Conservation (phyloP, 345 rosid genomes). For the Eutrema yunnanense region DNA sequence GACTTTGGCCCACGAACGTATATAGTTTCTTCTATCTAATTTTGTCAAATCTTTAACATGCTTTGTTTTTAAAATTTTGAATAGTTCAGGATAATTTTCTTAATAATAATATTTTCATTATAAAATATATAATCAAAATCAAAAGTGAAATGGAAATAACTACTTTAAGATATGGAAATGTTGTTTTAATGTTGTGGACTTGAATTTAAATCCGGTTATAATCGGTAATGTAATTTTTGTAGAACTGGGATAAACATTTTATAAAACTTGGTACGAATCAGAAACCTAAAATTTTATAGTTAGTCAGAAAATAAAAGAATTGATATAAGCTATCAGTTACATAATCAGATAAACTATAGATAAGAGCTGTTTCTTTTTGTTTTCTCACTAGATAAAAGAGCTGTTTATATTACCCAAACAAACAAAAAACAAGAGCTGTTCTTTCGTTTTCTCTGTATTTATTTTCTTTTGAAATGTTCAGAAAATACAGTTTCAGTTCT, state of each 20-base stretch:
- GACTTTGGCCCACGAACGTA: neutral
- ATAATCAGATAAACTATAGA: neutral
- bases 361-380: constrained; percentile 1
- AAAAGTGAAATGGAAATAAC: neutral
- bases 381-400: constrained; percentile 8
- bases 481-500: constrained; percentile 18
- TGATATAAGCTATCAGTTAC: neutral
- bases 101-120: neutral
- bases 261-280: neutral
- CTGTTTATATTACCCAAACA: constrained; percentile 5
- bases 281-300: neutral
- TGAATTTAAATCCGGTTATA: neutral
- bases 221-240: neutral
- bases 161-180: neutral
- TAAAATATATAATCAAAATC: neutral
- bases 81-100: neutral
- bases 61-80: neutral
- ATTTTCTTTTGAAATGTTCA: constrained; percentile 4
- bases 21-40: neutral
- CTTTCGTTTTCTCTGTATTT: constrained; percentile 4
- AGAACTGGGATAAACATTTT: neutral
- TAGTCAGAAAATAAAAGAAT: neutral
- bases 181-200: neutral
- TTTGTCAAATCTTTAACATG: neutral
- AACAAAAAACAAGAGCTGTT: neutral